Conservation (phyloP, 202 grass and related monocot species). For the Brachypodium distachyon region DNA sequence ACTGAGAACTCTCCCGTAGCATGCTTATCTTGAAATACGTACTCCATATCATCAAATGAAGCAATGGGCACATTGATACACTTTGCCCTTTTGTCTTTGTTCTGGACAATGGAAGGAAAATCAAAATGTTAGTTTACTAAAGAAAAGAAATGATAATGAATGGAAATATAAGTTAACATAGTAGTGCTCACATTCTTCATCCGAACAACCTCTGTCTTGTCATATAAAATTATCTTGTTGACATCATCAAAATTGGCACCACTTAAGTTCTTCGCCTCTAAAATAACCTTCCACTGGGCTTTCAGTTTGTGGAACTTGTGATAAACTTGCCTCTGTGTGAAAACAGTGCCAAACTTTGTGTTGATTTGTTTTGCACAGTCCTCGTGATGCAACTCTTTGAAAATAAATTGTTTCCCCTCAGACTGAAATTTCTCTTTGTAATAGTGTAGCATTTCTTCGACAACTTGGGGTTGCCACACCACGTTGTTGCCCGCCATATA, state of each 20-base stretch:
- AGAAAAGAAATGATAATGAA: neutral
- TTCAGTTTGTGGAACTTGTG: neutral
- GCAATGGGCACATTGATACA: neutral
- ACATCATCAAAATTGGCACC: neutral
- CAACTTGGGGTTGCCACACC: neutral
- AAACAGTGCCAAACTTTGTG: neutral
- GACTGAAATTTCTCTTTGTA: neutral
- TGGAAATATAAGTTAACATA: neutral
- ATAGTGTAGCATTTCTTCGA: neutral
- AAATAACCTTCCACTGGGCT: no score
- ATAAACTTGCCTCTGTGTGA: neutral
- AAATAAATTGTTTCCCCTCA: neutral
- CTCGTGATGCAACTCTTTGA: neutral
- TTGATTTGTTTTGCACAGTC: neutral
- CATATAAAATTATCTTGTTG: neutral
- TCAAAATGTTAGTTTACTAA: neutral
- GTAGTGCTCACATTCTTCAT: no score
- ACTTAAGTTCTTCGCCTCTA: no score
- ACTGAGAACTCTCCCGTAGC: neutral
- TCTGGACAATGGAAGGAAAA: neutral
- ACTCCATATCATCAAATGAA: neutral
- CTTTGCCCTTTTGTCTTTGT: neutral
- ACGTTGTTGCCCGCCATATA: neutral
- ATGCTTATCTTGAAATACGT: neutral
- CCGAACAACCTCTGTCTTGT: neutral